These are phyloP conservation scores for Chaetomium sp. DNA, from an alignment of 2,329 filamentous ascomycete species.

Conservation along the genomic window DNA sequence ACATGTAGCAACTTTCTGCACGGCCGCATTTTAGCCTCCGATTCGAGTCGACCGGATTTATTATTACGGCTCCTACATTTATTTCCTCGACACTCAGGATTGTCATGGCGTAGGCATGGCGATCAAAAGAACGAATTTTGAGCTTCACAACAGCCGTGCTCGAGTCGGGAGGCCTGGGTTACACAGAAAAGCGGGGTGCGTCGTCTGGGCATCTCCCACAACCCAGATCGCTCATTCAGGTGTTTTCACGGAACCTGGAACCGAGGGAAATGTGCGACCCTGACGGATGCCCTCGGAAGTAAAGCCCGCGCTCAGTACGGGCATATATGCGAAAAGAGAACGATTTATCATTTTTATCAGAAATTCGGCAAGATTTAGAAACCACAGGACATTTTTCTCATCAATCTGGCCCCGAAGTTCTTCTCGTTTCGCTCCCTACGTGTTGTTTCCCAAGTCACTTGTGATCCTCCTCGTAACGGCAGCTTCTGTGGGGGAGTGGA, in stretches of 20 bases:
- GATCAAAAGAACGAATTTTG: not conserved
- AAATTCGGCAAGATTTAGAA: too few relatives aligned
- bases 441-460: not conserved
- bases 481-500: constrained; percentile 9
- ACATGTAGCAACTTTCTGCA: too few relatives aligned
- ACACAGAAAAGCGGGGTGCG: constrained; percentile 22
- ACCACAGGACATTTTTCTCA: too few relatives aligned
- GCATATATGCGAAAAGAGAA: too few relatives aligned
- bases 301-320: not conserved
- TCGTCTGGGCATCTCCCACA: not conserved
- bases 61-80: too few relatives aligned
- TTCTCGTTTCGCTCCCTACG: not conserved
- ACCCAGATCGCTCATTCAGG: not conserved
- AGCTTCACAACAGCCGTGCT: constrained; percentile 6
- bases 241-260: constrained; percentile 7
- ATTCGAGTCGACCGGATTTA: too few relatives aligned
- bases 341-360: too few relatives aligned
- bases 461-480: not conserved
- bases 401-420: too few relatives aligned
- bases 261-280: constrained; percentile 14
- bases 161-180: constrained; percentile 4
- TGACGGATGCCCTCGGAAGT: not conserved
- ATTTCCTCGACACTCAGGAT: too few relatives aligned
- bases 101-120: too few relatives aligned
- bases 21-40: too few relatives aligned